Conservation (phyloP, 179 eudicot genomes). For the Vitellaria paradoxa region DNA sequence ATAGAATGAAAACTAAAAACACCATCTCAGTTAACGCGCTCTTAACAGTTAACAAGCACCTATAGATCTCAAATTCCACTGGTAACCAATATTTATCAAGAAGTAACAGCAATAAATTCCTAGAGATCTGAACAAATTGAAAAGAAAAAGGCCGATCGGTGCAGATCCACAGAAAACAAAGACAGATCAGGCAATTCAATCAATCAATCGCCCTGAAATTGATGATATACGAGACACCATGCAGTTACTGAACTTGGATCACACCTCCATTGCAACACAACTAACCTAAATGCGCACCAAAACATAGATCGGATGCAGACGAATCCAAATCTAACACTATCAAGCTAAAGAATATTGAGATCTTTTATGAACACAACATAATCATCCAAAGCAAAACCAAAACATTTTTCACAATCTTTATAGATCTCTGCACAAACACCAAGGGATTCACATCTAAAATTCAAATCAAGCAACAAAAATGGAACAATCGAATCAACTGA, state of each 20-base stretch:
- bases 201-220: not conserved
- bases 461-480: not conserved
- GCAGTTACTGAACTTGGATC: not conserved
- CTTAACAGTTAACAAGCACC: not conserved
- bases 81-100: not conserved
- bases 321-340: not conserved
- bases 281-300: not conserved
- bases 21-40: not conserved
- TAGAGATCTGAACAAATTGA: not conserved
- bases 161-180: not conserved
- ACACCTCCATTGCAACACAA: not conserved
- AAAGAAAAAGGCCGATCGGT: not conserved
- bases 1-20: not conserved
- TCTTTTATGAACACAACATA: not conserved
- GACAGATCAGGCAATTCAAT: not conserved
- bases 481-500: not conserved
- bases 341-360: not conserved
- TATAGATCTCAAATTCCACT: not conserved
- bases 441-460: not conserved
- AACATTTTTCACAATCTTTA: not conserved
- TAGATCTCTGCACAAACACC: not conserved
- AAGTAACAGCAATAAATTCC: not conserved
- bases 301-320: constrained; percentile 1
- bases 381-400: not conserved
- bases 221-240: not conserved